These are phyloP conservation scores for Plectranthus barbatus DNA, from an alignment of 257 asterid species.

Conservation along the genomic window DNA sequence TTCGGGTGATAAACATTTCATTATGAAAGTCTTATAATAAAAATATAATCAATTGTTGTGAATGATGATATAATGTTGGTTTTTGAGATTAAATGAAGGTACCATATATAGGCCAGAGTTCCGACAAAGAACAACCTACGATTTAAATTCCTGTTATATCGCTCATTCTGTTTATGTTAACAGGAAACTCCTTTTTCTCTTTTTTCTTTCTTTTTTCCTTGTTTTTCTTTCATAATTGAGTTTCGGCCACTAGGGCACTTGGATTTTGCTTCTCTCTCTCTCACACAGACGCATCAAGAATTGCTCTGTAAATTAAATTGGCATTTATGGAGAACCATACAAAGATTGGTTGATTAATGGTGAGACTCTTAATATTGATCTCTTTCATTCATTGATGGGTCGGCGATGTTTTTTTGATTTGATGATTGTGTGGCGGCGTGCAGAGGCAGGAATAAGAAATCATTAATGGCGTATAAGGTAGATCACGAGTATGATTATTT, in stretches of 20 bases:
- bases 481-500: constrained; percentile 43
- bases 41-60: no score
- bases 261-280: constrained; percentile 5
- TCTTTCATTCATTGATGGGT: no score
- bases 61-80: no score
- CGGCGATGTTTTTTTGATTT: neutral
- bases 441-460: constrained; percentile 21
- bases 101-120: constrained; percentile 15
- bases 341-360: constrained; percentile 21
- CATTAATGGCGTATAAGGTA: constrained; percentile 44
- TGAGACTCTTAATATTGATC: neutral
- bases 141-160: constrained; percentile 22
- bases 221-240: neutral
- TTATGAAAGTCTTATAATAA: no score
- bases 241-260: neutral
- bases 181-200: neutral
- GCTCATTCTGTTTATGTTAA: constrained; percentile 19
- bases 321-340: constrained; percentile 14
- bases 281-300: constrained; percentile 12
- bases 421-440: neutral
- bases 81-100: no score
- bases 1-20: no score
- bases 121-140: constrained; percentile 4
- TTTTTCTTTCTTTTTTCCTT: neutral
- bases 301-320: neutral